Evolutionary conservation across 768 basidiomycete genomes (phyloP).

Genomic region (Mycena sanguinolenta): DNA sequence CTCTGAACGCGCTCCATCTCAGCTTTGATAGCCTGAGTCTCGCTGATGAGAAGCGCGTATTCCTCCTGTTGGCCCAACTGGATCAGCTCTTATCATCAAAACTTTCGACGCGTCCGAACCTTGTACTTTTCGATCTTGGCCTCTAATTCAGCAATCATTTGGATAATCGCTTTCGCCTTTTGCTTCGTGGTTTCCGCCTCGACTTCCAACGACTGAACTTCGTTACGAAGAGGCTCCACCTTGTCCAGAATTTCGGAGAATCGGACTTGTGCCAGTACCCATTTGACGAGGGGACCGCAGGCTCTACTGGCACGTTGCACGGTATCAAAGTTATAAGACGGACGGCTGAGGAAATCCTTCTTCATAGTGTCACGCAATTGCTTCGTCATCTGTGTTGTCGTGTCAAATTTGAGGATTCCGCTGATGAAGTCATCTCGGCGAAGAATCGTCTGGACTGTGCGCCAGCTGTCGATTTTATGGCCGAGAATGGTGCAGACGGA

Average conservation of each 20-base stretch:
- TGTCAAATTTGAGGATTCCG: conserved; percentile 96
- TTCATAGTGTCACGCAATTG: conserved; percentile 91
- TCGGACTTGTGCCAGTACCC: conserved; percentile 96
- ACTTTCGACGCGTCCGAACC: too few relatives aligned
- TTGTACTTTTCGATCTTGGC: conserved; percentile 94
- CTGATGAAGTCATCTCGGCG: conserved; percentile 97
- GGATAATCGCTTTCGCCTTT: conserved; percentile 89
- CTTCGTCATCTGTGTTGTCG: conserved; percentile 90
- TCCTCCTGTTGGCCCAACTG: too few relatives aligned
- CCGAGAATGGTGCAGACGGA: conserved; percentile 97
- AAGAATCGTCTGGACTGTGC: conserved; percentile 94
- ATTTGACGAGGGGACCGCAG: conserved; percentile 97
- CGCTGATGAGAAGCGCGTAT: conserved; percentile 95
- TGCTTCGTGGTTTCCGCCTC: conserved; percentile 97
- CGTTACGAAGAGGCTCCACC: conserved; percentile 95
- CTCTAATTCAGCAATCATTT: conserved; percentile 94
- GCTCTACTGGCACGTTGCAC: conserved; percentile 97
- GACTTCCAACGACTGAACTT: conserved; percentile 91
- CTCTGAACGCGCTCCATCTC: conserved; percentile 99
- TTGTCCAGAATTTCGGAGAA: conserved; percentile 98
- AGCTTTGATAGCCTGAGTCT: conserved; percentile 95
- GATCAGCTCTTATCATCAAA: too few relatives aligned
- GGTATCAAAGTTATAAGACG: conserved; percentile 94
- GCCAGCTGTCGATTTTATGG: conserved; percentile 97
- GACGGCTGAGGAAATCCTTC: conserved; percentile 90